A percentile compares a stretch with the other conserved stretches of the same genome.
Evolutionary conservation across 2,329 filamentous ascomycete species (phyloP).

Genomic region (Atkinsonella hypoxylon): DNA sequence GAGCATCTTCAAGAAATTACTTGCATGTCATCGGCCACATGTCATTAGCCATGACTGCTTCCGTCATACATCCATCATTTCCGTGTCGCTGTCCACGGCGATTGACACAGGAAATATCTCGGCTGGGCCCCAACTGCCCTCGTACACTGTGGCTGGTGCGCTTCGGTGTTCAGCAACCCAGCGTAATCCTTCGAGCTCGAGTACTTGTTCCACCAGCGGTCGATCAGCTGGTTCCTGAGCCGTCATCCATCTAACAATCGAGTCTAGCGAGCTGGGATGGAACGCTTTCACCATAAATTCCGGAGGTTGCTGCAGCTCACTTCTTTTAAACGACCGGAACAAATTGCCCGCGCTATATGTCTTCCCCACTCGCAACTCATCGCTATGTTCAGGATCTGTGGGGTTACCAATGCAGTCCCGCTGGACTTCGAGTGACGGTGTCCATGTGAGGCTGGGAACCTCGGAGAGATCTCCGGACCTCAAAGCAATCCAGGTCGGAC

Average conservation of each 20-base stretch:
- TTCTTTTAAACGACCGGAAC: conserved; percentile 36
- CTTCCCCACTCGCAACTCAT: conserved; percentile 20
- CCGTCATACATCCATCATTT: conserved; percentile 46
- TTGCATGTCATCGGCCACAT: neutral
- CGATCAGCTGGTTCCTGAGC: conserved; percentile 59
- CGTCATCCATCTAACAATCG: conserved; percentile 81
- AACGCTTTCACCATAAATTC: conserved; percentile 75
- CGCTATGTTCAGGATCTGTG: conserved; percentile 19
- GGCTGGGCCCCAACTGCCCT: conserved; percentile 90
- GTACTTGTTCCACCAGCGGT: conserved; percentile 62
- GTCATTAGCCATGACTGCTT: conserved; percentile 7
- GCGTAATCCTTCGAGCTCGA: conserved; percentile 59
- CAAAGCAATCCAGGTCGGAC: conserved; percentile 79
- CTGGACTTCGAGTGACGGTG: conserved; percentile 54
- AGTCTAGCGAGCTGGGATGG: conserved; percentile 67
- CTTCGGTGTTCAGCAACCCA: conserved; percentile 72
- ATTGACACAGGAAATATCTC: conserved; percentile 31
- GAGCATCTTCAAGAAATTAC: neutral
- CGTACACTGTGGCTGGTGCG: conserved; percentile 86
- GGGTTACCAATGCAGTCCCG: conserved; percentile 56
- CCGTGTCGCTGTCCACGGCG: conserved; percentile 34
- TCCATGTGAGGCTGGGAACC: conserved; percentile 78
- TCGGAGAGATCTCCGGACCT: conserved; percentile 82
- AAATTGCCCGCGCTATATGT: conserved; percentile 22
- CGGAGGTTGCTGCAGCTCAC: conserved; percentile 52